A percentile compares a stretch with the other conserved stretches of the same genome.
Evolutionary conservation across 768 basidiomycete species (phyloP).

Genomic region (Phaeolepiota aurea): DNA sequence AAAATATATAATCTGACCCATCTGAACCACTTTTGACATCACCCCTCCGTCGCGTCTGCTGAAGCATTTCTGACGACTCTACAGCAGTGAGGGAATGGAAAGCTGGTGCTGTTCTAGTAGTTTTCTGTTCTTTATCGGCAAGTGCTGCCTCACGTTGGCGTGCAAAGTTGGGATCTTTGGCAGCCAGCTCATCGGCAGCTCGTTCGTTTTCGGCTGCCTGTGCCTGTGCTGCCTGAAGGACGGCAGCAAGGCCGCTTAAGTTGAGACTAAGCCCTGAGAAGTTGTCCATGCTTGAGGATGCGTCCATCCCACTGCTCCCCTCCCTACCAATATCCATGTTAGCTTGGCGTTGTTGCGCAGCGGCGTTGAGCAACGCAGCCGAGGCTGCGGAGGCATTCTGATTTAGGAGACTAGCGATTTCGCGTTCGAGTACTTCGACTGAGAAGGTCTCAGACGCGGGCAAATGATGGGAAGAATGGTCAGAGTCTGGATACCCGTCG

Average conservation of each 20-base stretch:
- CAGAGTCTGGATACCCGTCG: conserved; percentile 25
- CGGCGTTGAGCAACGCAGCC: conserved; percentile 54
- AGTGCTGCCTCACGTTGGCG: conserved; percentile 35
- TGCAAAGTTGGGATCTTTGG: conserved; percentile 36
- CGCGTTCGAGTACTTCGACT: conserved; percentile 69
- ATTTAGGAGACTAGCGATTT: conserved; percentile 66
- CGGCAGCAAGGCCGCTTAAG: conserved; percentile 64
- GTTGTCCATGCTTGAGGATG: conserved; percentile 19
- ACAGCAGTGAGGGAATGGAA: conserved; percentile 72
- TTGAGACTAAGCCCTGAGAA: conserved; percentile 43
- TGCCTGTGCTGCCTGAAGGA: conserved; percentile 70
- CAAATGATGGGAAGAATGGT: conserved; percentile 25
- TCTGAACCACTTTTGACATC: conserved; percentile 34
- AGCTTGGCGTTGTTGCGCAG: conserved; percentile 59
- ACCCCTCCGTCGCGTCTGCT: conserved; percentile 21
- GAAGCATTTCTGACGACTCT: conserved; percentile 24
- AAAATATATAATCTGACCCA: conserved; percentile 49
- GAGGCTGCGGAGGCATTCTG: conserved; percentile 69
- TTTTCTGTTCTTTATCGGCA: conserved; percentile 36
- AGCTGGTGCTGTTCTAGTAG: conserved; percentile 65
- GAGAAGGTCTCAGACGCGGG: conserved; percentile 42
- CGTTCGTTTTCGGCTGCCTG: conserved; percentile 43
- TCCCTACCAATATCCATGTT: conserved; percentile 26
- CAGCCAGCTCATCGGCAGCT: conserved; percentile 30
- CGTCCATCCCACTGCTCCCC: conserved; percentile 16